A percentile compares a stretch with the other conserved stretches of the same genome.
These are phyloP conservation scores for Mycena vulgaris DNA, from an alignment of 768 basidiomycete species.

Conservation along the genomic window DNA sequence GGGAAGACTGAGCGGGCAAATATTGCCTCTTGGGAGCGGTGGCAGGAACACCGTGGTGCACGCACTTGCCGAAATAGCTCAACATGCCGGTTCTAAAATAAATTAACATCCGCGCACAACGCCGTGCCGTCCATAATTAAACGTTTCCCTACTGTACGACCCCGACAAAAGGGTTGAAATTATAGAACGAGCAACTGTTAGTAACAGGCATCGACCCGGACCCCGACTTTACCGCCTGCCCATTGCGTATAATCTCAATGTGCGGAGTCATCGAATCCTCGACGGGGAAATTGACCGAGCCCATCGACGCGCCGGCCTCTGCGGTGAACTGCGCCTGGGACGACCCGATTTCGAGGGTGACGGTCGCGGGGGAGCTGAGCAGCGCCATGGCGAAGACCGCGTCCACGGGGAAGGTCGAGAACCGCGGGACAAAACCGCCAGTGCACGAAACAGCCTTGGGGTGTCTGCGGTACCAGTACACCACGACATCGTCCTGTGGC, in stretches of 20 bases:
- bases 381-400: constrained; percentile 57
- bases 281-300: constrained; percentile 43
- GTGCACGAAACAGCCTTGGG: constrained; percentile 44
- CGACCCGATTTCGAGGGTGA: constrained; percentile 50
- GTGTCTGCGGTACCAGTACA: constrained; percentile 46
- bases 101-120: too few species aligned
- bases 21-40: too few species aligned
- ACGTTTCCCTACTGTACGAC: constrained; percentile 27
- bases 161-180: constrained; percentile 47
- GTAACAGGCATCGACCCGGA: constrained; percentile 41
- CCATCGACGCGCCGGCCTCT: constrained; percentile 39
- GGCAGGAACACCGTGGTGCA: too few species aligned
- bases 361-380: constrained; percentile 47
- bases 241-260: constrained; percentile 44
- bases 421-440: constrained; percentile 45
- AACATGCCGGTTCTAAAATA: too few species aligned
- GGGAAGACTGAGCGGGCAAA: too few species aligned
- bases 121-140: too few species aligned
- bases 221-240: constrained; percentile 31
- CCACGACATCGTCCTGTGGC: constrained; percentile 41
- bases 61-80: too few species aligned
- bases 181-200: constrained; percentile 43
- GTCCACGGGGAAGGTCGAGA: constrained; percentile 50
- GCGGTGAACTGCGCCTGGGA: constrained; percentile 39
- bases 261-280: constrained; percentile 45